phyloP scores from a whole-genome alignment of 495 filamentous ascomycete species.

The Penicillium atrosanguineum region DNA sequence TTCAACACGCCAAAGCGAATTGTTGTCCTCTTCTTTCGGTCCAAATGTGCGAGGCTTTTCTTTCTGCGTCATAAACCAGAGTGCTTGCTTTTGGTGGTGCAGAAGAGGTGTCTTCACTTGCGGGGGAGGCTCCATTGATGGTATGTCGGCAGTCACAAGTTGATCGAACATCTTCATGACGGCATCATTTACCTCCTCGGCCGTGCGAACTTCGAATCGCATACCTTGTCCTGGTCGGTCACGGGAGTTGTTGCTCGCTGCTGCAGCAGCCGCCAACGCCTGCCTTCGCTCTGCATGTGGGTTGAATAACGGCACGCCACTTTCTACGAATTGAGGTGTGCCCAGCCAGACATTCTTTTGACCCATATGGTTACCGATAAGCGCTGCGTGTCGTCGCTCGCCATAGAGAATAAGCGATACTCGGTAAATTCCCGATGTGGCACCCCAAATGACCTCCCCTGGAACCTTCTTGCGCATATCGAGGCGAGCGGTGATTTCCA shows the following conservation, averaged over 20 bases:
- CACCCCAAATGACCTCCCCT: constrained; percentile 56
- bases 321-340: constrained; percentile 60
- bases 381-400: constrained; percentile 58
- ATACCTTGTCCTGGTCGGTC: constrained; percentile 23
- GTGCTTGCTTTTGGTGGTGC: constrained; percentile 85
- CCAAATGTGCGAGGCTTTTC: constrained; percentile 62
- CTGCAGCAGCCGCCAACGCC: constrained; percentile 26
- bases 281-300: constrained; percentile 57
- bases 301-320: constrained; percentile 64
- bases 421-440: constrained; percentile 49
- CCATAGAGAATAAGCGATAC: constrained; percentile 78
- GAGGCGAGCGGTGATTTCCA: constrained; percentile 67
- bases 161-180: constrained; percentile 86
- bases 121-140: constrained; percentile 64
- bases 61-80: constrained; percentile 83
- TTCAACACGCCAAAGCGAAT: constrained; percentile 71
- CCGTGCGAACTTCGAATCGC: constrained; percentile 59
- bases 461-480: constrained; percentile 54
- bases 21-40: constrained; percentile 55
- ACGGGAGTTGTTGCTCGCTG: constrained; percentile 16
- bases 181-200: constrained; percentile 80
- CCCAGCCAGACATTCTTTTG: constrained; percentile 64
- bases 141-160: constrained; percentile 70
- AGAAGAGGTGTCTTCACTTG: constrained; percentile 69
- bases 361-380: constrained; percentile 64